Percentiles rank a stretch among this genome's conserved stretches.
Evolutionary conservation across 2,329 filamentous ascomycete species (phyloP).

Genomic region (Xylaria sp.): DNA sequence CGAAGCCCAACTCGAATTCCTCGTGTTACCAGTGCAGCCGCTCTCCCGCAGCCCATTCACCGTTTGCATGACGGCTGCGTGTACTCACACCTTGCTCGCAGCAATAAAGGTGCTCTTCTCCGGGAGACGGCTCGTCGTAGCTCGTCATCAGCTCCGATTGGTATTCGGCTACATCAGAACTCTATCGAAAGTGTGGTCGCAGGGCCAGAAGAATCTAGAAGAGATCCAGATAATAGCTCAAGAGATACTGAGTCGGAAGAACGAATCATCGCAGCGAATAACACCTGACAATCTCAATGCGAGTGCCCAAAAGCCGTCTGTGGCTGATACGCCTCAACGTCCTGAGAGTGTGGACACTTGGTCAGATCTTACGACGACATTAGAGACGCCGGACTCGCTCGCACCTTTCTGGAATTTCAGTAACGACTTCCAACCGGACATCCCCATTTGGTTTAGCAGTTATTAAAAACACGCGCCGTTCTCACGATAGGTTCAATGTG

Average conservation of each 20-base stretch:
- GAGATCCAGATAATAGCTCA: constrained; percentile 35
- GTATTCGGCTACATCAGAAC: constrained; percentile 35
- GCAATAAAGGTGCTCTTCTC: constrained; percentile 32
- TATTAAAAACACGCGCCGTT: constrained; percentile 11
- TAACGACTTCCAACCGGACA: constrained; percentile 33
- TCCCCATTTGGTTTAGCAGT: constrained; percentile 34
- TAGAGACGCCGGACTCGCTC: constrained; percentile 20
- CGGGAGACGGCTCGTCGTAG: constrained; percentile 33
- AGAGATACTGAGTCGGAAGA: constrained; percentile 33
- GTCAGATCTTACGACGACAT: constrained; percentile 8
- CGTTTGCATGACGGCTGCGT: constrained; percentile 38
- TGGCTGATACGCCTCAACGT: neutral
- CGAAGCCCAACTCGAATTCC: constrained; percentile 33
- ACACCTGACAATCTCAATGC: constrained; percentile 1
- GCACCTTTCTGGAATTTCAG: constrained; percentile 28
- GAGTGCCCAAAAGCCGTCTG: neutral
- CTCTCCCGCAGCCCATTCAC: constrained; percentile 35
- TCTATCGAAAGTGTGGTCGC: constrained; percentile 35
- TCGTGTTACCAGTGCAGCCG: constrained; percentile 34
- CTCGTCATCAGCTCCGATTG: constrained; percentile 33
- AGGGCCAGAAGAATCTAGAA: constrained; percentile 32
- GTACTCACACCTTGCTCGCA: constrained; percentile 31
- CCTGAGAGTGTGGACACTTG: constrained; percentile 29
- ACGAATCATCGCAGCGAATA: neutral
- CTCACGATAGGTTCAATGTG: neutral